Evolutionary conservation across 805 yeast genomes (phyloP).

Genomic region (Myxozyma neotropica): DNA sequence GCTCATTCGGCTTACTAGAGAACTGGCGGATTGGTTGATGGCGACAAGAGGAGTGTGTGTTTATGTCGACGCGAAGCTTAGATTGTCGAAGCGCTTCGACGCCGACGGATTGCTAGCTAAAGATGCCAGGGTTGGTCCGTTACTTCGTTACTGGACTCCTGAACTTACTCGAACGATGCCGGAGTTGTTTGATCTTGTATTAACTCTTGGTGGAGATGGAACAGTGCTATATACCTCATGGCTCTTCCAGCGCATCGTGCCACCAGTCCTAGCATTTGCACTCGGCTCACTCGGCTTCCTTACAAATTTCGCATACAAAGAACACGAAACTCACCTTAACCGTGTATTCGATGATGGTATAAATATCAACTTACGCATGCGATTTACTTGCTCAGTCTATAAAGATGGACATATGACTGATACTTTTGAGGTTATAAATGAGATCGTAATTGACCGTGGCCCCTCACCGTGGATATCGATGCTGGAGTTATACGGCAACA

Average conservation of each 20-base stretch:
- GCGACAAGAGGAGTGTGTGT: constrained; percentile 49
- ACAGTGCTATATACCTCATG: constrained; percentile 85
- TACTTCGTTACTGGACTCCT: constrained; percentile 70
- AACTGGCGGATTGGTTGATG: constrained; percentile 76
- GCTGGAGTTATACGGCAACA: constrained; percentile 88
- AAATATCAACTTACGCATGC: constrained; percentile 76
- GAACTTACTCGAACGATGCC: constrained; percentile 49
- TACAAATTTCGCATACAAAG: constrained; percentile 71
- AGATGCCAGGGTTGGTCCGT: constrained; percentile 45
- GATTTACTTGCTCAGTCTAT: constrained; percentile 79
- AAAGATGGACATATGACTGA: constrained; percentile 45
- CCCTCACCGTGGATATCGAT: constrained; percentile 91
- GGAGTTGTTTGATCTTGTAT: constrained; percentile 63
- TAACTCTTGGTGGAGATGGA: constrained; percentile 96
- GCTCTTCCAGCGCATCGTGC: constrained; percentile 79
- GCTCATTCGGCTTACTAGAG: constrained; percentile 72
- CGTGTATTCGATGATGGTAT: constrained; percentile 70
- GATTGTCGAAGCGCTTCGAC: constrained; percentile 64
- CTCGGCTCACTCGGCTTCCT: constrained; percentile 91
- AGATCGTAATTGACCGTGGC: constrained; percentile 88
- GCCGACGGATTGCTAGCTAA: constrained; percentile 54
- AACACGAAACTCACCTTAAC: constrained; percentile 61
- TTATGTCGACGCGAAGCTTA: constrained; percentile 73
- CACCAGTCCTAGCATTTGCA: constrained; percentile 74
- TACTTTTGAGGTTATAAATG: constrained; percentile 73